Evolutionary conservation across 2,329 filamentous ascomycete species (phyloP).

Genomic region (Xylariaceae sp.): DNA sequence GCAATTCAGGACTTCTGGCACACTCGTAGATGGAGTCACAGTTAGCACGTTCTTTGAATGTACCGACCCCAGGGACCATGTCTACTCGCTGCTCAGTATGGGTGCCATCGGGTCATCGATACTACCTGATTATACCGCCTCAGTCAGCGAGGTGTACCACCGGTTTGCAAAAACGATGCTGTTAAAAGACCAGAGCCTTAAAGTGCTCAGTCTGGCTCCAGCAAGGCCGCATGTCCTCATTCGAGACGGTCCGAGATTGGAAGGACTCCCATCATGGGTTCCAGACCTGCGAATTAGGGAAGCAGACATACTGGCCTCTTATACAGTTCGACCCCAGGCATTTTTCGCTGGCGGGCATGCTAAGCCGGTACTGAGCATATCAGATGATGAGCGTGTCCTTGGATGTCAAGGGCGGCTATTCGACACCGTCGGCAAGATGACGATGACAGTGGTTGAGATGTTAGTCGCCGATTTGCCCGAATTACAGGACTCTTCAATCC

Average conservation of each 20-base stretch:
- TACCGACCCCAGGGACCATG: constrained; percentile 6
- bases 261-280: constrained; percentile 12
- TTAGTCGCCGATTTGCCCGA: neutral
- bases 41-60: constrained; percentile 1
- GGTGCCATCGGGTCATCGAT: neutral
- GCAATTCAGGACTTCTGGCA: neutral
- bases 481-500: neutral
- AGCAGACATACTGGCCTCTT: neutral
- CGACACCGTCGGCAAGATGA: constrained; percentile 3
- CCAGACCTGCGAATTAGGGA: constrained; percentile 2
- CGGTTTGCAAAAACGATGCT: constrained; percentile 7
- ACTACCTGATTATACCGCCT: constrained; percentile 1
- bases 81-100: constrained; percentile 12
- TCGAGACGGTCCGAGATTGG: neutral
- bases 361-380: constrained; percentile 9
- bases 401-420: constrained; percentile 2
- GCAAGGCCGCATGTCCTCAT: fast-evolving
- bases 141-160: neutral
- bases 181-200: constrained; percentile 1
- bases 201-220: constrained; percentile 7
- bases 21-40: constrained; percentile 8
- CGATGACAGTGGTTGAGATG: constrained; percentile 1
- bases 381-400: constrained; percentile 7
- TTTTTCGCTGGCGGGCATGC: constrained; percentile 4
- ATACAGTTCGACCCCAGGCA: constrained; percentile 1